Conservation (phyloP, 2,329 filamentous ascomycete genomes). For the Calonectria hongkongensis region DNA sequence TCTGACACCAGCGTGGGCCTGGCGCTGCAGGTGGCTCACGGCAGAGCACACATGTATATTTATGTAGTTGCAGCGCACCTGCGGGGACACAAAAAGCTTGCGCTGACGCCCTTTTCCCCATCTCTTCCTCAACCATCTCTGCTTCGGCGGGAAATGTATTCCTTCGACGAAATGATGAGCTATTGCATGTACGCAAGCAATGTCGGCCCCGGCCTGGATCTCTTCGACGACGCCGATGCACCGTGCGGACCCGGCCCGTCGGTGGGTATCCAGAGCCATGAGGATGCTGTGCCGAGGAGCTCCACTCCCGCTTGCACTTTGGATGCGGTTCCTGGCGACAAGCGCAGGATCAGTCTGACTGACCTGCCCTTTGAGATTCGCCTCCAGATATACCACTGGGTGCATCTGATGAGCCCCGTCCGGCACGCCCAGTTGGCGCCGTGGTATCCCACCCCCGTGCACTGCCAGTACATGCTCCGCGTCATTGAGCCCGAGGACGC, state of each 20-base stretch:
- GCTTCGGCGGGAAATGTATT: neutral
- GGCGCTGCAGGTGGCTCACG: slow-evolving; percentile 17
- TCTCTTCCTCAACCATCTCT: neutral
- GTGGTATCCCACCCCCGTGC: slow-evolving; percentile 61
- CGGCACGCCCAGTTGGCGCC: slow-evolving; percentile 62
- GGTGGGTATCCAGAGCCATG: slow-evolving; percentile 36
- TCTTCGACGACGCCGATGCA: slow-evolving; percentile 2
- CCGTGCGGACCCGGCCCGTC: slow-evolving; percentile 17
- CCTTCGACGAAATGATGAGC: slow-evolving; percentile 27
- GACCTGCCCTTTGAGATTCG: slow-evolving; percentile 66
- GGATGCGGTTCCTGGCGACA: neutral
- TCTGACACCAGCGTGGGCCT: slow-evolving; percentile 8
- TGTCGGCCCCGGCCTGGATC: slow-evolving; percentile 34
- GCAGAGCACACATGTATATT: slow-evolving; percentile 10
- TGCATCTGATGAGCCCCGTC: slow-evolving; percentile 62
- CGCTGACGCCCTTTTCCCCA: neutral
- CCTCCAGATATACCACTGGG: slow-evolving; percentile 67
- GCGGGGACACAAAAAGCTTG: slow-evolving; percentile 8
- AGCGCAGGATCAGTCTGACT: neutral
- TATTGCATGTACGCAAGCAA: slow-evolving; percentile 40
- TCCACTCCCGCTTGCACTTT: slow-evolving; percentile 21
- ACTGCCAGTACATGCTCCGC: slow-evolving; percentile 58
- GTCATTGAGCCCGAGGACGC: slow-evolving; percentile 35
- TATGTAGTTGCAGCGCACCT: slow-evolving; percentile 17
- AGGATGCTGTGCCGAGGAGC: slow-evolving; percentile 36